These are phyloP conservation scores for Gossypium gossypioides DNA, from an alignment of 441 rosid genomes.

Conservation along the genomic window DNA sequence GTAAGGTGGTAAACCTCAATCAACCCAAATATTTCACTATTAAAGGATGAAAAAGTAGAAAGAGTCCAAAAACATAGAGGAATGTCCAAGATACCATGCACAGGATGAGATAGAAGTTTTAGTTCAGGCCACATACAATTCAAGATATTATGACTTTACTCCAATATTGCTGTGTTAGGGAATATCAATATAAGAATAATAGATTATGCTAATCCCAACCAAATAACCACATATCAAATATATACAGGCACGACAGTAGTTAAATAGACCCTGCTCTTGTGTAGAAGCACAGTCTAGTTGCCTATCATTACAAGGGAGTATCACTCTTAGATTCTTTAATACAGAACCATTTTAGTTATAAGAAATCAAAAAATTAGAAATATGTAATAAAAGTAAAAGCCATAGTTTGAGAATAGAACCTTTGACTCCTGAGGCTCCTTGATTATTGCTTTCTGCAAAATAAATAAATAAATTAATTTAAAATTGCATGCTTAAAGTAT, in stretches of 20 bases:
- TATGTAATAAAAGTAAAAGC: not conserved
- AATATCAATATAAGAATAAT: not conserved
- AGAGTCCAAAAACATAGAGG: not conserved
- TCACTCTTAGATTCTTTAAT: not conserved
- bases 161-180: not conserved
- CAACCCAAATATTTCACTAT: not conserved
- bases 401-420: slow-evolving; percentile 35
- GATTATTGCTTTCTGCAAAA: slow-evolving; percentile 72
- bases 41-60: not conserved
- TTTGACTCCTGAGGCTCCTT: slow-evolving; percentile 73
- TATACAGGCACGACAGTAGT: not conserved
- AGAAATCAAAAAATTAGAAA: not conserved
- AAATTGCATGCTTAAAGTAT: not conserved
- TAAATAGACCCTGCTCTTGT: not conserved
- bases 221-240: not conserved
- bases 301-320: slow-evolving; percentile 1
- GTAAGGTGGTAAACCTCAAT: not conserved
- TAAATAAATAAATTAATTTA: slow-evolving; percentile 3
- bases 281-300: not conserved
- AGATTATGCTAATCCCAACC: not conserved
- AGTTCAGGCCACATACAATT: not conserved
- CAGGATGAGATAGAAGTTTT: not conserved
- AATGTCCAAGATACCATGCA: not conserved
- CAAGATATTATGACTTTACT: not conserved
- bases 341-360: not conserved